These are phyloP conservation scores for Elaeagnus macrophylla DNA, from an alignment of 306 rosid genomes.

Conservation along the genomic window DNA sequence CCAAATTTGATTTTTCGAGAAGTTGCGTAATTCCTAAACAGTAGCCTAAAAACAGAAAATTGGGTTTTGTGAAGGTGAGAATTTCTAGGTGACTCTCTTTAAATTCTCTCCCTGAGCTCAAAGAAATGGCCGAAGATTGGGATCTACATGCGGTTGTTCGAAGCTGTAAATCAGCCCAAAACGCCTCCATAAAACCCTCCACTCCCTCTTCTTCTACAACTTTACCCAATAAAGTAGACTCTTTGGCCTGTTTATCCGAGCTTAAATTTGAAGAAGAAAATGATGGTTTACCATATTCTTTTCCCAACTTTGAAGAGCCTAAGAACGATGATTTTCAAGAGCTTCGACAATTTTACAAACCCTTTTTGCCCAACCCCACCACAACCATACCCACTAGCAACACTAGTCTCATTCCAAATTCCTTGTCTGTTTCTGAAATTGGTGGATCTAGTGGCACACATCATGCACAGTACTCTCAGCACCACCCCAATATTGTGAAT, in stretches of 20 bases:
- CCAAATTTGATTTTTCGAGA: constrained; percentile 1
- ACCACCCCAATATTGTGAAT: background rate
- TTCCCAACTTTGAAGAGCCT: constrained; percentile 35
- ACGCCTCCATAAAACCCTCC: background rate
- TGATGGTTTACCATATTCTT: constrained; percentile 21
- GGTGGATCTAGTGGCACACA: constrained; percentile 27
- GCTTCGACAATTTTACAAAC: constrained; percentile 29
- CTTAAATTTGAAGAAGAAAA: constrained; percentile 23
- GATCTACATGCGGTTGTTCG: constrained; percentile 73
- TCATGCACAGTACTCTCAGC: constrained; percentile 14
- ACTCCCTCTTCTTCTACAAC: background rate
- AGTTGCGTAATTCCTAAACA: background rate
- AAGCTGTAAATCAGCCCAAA: constrained; percentile 32
- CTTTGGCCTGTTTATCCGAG: constrained; percentile 26
- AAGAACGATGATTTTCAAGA: constrained; percentile 36
- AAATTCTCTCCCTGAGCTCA: no score
- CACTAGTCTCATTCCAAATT: constrained; percentile 23
- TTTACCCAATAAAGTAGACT: background rate
- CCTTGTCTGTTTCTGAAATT: constrained; percentile 21
- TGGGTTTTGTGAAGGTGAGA: constrained; percentile 5
- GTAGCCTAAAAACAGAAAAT: constrained; percentile 1
- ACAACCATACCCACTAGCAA: constrained; percentile 9
- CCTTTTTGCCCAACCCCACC: constrained; percentile 31
- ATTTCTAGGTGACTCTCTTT: no score
- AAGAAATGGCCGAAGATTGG: constrained; percentile 51